Conservation (phyloP, 805 yeast species). For the Sugiyamaella valdiviana region DNA sequence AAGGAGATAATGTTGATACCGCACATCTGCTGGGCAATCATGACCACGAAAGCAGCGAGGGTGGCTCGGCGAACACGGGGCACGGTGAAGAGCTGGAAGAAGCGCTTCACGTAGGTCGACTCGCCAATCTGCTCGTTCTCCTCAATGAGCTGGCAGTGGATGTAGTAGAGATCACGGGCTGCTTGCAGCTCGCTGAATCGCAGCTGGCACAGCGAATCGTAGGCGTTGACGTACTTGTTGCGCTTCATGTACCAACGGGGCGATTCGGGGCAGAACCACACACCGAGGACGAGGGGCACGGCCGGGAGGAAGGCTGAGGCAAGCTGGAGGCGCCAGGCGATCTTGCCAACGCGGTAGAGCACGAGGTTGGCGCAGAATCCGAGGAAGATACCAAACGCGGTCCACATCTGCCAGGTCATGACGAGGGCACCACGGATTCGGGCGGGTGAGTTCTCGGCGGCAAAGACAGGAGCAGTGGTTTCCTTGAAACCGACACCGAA, state of each 20-base stretch:
- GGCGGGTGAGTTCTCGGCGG: conserved; percentile 56
- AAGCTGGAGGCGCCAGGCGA: conserved; percentile 56
- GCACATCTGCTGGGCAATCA: conserved; percentile 87
- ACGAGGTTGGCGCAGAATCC: conserved; percentile 56
- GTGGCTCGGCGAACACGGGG: conserved; percentile 81
- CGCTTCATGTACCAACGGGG: conserved; percentile 62
- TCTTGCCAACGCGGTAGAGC: conserved; percentile 36
- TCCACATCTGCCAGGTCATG: conserved; percentile 66
- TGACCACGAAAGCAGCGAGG: conserved; percentile 69
- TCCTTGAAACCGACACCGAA: conserved; percentile 61
- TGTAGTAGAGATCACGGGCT: conserved; percentile 57
- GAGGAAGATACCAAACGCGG: conserved; percentile 63
- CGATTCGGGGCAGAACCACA: conserved; percentile 54
- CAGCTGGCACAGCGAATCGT: conserved; percentile 40
- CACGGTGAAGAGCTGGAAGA: conserved; percentile 46
- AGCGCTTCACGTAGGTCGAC: conserved; percentile 22
- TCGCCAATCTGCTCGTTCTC: conserved; percentile 29
- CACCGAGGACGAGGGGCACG: conserved; percentile 40
- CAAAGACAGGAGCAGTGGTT: conserved; percentile 58
- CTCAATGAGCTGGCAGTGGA: conserved; percentile 43
- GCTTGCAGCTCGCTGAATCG: conserved; percentile 47
- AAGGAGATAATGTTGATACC: conserved; percentile 85
- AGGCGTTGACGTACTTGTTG: conserved; percentile 44
- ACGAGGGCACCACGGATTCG: conserved; percentile 55
- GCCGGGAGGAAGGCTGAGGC: conserved; percentile 59